These are phyloP conservation scores for Diplodia scrobiculata DNA, from an alignment of 2,329 filamentous ascomycete species.

Conservation along the genomic window DNA sequence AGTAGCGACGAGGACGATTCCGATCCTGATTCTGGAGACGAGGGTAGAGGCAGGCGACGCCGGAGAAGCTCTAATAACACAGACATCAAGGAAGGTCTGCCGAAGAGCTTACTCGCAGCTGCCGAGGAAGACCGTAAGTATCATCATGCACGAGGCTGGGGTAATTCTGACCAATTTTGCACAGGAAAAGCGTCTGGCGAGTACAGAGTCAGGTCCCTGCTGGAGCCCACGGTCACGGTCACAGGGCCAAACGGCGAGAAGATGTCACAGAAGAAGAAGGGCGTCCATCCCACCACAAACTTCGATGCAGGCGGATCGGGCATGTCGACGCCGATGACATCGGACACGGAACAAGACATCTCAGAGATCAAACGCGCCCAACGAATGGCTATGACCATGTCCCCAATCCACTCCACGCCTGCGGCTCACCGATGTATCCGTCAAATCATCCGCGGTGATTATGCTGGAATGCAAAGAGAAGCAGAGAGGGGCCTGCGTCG, in stretches of 20 bases:
- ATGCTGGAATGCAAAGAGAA: slow-evolving; percentile 71
- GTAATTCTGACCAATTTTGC: neutral
- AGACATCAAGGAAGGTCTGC: slow-evolving; percentile 47
- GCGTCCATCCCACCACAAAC: slow-evolving; percentile 78
- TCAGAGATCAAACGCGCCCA: slow-evolving; percentile 87
- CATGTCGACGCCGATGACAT: slow-evolving; percentile 67
- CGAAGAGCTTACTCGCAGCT: slow-evolving; percentile 68
- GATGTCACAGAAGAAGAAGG: slow-evolving; percentile 54
- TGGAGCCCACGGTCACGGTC: slow-evolving; percentile 68
- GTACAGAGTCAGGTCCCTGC: slow-evolving; percentile 64
- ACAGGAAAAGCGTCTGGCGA: slow-evolving; percentile 52
- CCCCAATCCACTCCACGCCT: slow-evolving; percentile 73
- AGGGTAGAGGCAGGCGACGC: slow-evolving; percentile 45
- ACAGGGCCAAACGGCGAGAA: slow-evolving; percentile 66
- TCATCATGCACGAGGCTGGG: slow-evolving; percentile 31
- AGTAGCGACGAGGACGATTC: slow-evolving; percentile 62
- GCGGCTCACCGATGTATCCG: slow-evolving; percentile 80
- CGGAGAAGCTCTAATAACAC: slow-evolving; percentile 38
- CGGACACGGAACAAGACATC: slow-evolving; percentile 82
- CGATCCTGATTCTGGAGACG: slow-evolving; percentile 66
- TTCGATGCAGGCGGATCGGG: slow-evolving; percentile 71
- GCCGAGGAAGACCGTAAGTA: slow-evolving; percentile 75
- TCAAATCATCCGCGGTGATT: slow-evolving; percentile 89
- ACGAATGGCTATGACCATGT: slow-evolving; percentile 77
- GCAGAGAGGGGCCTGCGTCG: slow-evolving; percentile 77